Evolutionary conservation across 1,284 basidiomycete genomes (phyloP).

Genomic region (Ceratobasidium sp.): DNA sequence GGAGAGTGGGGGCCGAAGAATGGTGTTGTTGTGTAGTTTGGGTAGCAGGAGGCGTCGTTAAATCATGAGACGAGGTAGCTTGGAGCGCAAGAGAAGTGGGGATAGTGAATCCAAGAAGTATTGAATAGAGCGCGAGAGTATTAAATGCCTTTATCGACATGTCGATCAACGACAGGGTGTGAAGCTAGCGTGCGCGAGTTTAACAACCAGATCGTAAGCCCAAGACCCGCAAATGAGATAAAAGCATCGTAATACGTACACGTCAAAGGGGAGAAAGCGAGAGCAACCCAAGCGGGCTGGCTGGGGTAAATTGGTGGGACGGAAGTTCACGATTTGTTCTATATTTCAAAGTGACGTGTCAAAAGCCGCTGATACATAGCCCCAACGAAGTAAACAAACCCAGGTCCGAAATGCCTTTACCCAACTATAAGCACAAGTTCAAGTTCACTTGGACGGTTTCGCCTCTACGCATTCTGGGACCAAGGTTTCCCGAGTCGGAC

Average conservation of each 20-base stretch:
- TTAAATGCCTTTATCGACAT: constrained; percentile 19
- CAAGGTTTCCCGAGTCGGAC: not conserved
- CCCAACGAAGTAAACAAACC: too few species aligned
- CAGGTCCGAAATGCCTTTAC: not conserved
- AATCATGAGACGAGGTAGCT: constrained; percentile 3
- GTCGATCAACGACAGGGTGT: constrained; percentile 42
- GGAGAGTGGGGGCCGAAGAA: constrained; percentile 20
- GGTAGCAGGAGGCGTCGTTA: not conserved
- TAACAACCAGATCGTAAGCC: not conserved
- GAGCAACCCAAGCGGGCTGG: not conserved
- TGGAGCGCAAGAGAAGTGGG: constrained; percentile 6
- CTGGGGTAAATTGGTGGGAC: not conserved
- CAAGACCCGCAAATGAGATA: not conserved
- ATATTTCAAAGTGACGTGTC: constrained; percentile 22
- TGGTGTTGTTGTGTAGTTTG: not conserved
- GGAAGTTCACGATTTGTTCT: not conserved
- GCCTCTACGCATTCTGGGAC: constrained; percentile 6
- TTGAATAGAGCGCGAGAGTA: constrained; percentile 3
- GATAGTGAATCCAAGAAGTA: not conserved
- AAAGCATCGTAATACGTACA: constrained; percentile 12
- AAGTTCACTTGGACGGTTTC: constrained; percentile 3
- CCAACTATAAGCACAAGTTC: not conserved
- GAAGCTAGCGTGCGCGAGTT: constrained; percentile 14
- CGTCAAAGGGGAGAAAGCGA: not conserved
- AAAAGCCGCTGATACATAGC: not conserved